Percentiles rank a stretch among this genome's conserved stretches.
These are phyloP conservation scores for Climacium dendroides DNA, from an alignment of 225 moss, liverwort and hornwort genomes.

Conservation along the genomic window DNA sequence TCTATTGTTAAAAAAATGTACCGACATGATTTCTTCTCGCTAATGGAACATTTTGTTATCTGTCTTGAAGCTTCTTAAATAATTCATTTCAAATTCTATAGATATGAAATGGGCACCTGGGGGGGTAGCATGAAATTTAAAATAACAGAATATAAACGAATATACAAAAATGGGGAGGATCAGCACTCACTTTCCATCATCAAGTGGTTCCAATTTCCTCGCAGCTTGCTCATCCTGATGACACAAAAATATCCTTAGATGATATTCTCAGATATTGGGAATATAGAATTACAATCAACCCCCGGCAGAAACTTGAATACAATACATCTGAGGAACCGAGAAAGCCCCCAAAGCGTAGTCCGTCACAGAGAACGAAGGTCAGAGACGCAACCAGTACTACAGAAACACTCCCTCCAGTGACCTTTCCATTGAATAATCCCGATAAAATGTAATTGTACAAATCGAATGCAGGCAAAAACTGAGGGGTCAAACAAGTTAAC, in stretches of 20 bases:
- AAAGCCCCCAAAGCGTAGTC: background rate
- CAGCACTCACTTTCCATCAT: slow-evolving; percentile 74
- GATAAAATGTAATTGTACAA: slow-evolving; percentile 51
- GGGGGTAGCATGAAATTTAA: background rate
- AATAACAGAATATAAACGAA: background rate
- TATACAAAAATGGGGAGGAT: background rate
- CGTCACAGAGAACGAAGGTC: background rate
- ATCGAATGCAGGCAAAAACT: slow-evolving; percentile 42
- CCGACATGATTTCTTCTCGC: background rate
- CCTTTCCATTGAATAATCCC: slow-evolving; percentile 10
- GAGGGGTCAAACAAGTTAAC: background rate
- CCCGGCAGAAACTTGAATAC: background rate
- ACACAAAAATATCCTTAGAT: background rate
- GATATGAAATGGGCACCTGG: background rate
- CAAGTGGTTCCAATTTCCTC: slow-evolving; percentile 47
- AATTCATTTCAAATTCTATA: background rate
- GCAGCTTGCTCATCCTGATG: slow-evolving; percentile 65
- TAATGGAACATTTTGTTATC: background rate
- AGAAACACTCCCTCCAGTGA: background rate
- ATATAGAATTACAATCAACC: background rate
- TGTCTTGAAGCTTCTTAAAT: background rate
- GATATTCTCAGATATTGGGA: background rate
- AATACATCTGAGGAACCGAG: background rate
- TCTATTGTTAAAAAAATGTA: background rate
- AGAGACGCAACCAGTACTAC: background rate